Percentiles rank a stretch among this genome's conserved stretches.
Evolutionary conservation across 2,329 filamentous ascomycete species (phyloP).

Genomic region (Hymenoscyphus scutula): DNA sequence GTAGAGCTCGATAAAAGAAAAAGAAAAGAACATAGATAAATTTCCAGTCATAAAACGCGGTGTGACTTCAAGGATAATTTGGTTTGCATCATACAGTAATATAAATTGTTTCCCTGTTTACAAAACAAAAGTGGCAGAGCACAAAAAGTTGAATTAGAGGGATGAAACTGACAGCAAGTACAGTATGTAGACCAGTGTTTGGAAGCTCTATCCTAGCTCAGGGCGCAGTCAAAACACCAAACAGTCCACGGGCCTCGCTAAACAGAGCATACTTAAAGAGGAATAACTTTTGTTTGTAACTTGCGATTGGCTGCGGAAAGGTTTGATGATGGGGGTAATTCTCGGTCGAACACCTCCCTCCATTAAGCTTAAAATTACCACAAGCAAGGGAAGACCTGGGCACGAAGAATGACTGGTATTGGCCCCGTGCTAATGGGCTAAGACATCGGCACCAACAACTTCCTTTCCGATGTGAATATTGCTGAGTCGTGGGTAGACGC

Average conservation of each 20-base stretch:
- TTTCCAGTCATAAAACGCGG: not conserved
- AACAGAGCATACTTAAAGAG: not conserved
- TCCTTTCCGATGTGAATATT: no score
- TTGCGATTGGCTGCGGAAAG: not conserved
- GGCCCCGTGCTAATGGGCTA: not conserved
- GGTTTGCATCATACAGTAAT: not conserved
- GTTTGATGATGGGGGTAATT: not conserved
- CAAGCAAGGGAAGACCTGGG: not conserved
- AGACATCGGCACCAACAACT: no score
- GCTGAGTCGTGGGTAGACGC: no score
- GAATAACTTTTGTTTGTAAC: no score
- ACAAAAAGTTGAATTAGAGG: not conserved
- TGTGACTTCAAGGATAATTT: not conserved
- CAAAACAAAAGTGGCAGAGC: not conserved
- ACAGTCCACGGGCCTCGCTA: not conserved
- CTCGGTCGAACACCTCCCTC: not conserved
- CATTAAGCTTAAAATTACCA: not conserved
- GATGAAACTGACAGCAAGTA: not conserved
- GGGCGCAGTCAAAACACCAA: not conserved
- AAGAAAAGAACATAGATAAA: not conserved
- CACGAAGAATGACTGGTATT: not conserved
- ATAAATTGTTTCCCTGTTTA: not conserved
- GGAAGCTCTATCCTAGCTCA: not conserved
- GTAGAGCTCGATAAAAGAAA: not conserved
- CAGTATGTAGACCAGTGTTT: not conserved